These are phyloP conservation scores for Leishmania braziliensis DNA, from an alignment of 208 protist species.

Conservation along the genomic window DNA sequence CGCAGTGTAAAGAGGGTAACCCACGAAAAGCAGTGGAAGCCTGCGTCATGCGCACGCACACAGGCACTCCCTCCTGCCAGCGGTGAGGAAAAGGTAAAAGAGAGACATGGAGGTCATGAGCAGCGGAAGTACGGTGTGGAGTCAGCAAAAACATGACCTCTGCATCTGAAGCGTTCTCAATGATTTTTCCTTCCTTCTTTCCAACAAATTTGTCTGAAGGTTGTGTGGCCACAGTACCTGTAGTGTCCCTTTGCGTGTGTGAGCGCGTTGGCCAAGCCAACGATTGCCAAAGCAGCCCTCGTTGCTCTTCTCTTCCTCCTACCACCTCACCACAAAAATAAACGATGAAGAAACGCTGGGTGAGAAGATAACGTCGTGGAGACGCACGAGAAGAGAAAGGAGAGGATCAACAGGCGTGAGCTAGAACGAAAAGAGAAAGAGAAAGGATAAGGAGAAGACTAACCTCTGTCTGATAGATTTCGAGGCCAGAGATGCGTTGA, in stretches of 20 bases:
- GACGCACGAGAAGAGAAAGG: background rate
- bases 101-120: background rate
- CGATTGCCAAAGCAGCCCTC: background rate
- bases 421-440: constrained; percentile 1
- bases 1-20: background rate
- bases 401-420: background rate
- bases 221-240: background rate
- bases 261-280: background rate
- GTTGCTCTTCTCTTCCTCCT: background rate
- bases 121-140: background rate
- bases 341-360: background rate
- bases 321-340: background rate
- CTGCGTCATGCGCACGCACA: background rate
- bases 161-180: background rate
- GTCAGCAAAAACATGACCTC: background rate
- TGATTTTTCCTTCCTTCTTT: too few species aligned
- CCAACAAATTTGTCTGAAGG: background rate
- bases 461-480: background rate
- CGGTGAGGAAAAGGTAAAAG: background rate
- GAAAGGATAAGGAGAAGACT: background rate
- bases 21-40: background rate
- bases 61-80: background rate
- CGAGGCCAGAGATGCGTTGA: background rate
- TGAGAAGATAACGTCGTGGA: background rate
- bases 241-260: background rate